Evolutionary conservation across 768 basidiomycete species (phyloP), one percentile per base, ranked within the genome.

Genomic region (Kwoniella europaea): DNA sequence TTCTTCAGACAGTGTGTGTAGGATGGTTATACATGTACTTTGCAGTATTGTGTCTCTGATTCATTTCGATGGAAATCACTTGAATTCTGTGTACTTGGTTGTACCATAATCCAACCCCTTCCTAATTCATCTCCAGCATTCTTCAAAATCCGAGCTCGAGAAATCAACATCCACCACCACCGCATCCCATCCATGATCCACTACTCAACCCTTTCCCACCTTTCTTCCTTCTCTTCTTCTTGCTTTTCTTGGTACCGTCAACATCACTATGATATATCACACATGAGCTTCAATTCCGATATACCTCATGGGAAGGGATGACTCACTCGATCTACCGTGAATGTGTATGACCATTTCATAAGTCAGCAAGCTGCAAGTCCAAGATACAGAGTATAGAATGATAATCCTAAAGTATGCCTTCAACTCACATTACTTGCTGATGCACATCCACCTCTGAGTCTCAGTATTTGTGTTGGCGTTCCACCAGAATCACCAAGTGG

Each of bases 371-470:
- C 35, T 35, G 35, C 6, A 12, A 0, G 20, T 24, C 57, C 24
- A 24, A 5, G 54, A 56, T 58, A 27, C 57, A 35, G 24, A 56
- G 12, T 53, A 53, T 53, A 16, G 52, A 53, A 20, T 16, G 2
- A 15, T 52, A 52, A 16, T 16, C 7, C 10, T 52, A 15, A 56
- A 24, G 0, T 56, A 20, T n/a, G n/a, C 3, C 10, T n/a, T 4
- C 12, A 56, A 7, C 55, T 58, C 57, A 58, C 57, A 35, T 35
- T 16, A 24, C 18, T 58, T 16, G 57, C 20, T 16, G 57, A 58
- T 35, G 27, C 27, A 35, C 57, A 58, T 58, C 57, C 57, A 12
- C 57, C 57, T 58, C 57, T 27, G 15, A 58, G 27, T 58, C 35
- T 58, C 27, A 58, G 18, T 24, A 16, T 9, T 29, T 18, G 13